phyloP scores from a whole-genome alignment of 352 stramenopile genomes.

The Globisporangium carolinianum region DNA sequence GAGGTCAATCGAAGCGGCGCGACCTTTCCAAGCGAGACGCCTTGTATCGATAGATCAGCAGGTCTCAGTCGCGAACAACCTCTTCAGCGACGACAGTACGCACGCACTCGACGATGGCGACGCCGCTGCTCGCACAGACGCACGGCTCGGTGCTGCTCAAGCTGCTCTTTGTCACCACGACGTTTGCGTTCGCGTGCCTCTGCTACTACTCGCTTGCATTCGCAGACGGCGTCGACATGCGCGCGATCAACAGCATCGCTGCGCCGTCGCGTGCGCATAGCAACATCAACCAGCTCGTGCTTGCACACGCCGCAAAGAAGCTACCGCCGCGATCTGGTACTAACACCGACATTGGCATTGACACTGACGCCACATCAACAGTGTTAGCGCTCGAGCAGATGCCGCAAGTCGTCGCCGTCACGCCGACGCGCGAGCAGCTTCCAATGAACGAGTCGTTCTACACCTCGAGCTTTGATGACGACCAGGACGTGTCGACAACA shows the following conservation, averaged over 20 bases:
- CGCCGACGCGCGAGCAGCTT: conserved; percentile 9
- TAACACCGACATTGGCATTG: neutral
- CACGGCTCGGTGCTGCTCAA: neutral
- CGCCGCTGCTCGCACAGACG: neutral
- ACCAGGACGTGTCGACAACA: conserved; percentile 45
- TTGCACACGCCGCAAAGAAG: conserved; percentile 2
- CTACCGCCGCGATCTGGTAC: neutral
- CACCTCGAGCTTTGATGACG: conserved; percentile 16
- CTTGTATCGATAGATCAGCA: neutral
- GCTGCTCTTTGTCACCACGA: conserved; percentile 3
- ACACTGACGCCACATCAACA: neutral
- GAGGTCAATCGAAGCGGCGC: neutral
- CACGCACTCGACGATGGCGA: neutral
- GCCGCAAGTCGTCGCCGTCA: neutral
- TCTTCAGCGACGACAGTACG: neutral
- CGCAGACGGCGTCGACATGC: too few species aligned
- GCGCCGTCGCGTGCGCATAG: neutral
- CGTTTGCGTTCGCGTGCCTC: conserved; percentile 8
- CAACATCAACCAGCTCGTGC: conserved; percentile 7
- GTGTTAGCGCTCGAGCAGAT: neutral
- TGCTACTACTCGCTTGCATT: conserved; percentile 8
- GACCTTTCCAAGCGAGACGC: neutral
- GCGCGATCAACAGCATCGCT: too few species aligned
- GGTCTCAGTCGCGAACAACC: neutral
- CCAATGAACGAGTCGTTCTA: conserved; percentile 49